Conservation (phyloP, 2,329 filamentous ascomycete genomes). For the Elsinoe arachidis region DNA sequence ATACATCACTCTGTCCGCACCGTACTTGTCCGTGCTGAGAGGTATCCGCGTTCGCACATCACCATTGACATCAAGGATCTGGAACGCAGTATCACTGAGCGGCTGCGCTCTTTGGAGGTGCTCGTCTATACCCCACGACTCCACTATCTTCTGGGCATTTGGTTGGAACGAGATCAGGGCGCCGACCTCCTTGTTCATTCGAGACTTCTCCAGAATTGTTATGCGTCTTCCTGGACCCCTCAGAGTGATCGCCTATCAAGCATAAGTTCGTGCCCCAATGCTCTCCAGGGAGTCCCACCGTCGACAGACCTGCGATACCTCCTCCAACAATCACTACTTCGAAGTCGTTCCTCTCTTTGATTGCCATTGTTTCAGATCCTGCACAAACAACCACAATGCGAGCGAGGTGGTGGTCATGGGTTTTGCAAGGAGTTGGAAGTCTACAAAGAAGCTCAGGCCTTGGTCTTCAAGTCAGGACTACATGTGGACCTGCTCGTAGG, state of each 20-base stretch:
- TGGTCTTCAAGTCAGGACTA: not conserved
- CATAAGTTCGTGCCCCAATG: not conserved
- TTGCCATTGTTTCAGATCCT: slow-evolving; percentile 1
- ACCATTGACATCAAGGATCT: slow-evolving; percentile 29
- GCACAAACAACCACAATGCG: not conserved
- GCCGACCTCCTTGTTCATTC: slow-evolving; percentile 30
- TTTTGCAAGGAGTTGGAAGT: not conserved
- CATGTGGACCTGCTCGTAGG: not conserved
- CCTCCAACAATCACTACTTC: slow-evolving; percentile 28
- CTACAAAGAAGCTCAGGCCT: too few species aligned
- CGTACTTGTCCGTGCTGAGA: slow-evolving; percentile 27
- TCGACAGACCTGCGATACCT: slow-evolving; percentile 25
- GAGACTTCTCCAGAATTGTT: slow-evolving; percentile 24
- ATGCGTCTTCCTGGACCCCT: slow-evolving; percentile 26
- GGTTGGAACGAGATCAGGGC: slow-evolving; percentile 37
- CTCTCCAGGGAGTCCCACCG: slow-evolving; percentile 14
- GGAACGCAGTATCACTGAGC: slow-evolving; percentile 31
- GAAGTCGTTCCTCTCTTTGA: slow-evolving; percentile 18
- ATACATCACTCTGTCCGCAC: slow-evolving; percentile 34
- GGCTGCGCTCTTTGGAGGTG: slow-evolving; percentile 26
- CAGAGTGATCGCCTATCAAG: slow-evolving; percentile 28
- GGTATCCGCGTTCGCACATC: slow-evolving; percentile 27
- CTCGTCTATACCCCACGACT: slow-evolving; percentile 25
- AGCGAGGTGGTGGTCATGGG: not conserved
- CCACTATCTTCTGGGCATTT: slow-evolving; percentile 32